These are phyloP conservation scores for Glycyrrhiza uralensis DNA, from an alignment of 306 rosid genomes.

Conservation along the genomic window DNA sequence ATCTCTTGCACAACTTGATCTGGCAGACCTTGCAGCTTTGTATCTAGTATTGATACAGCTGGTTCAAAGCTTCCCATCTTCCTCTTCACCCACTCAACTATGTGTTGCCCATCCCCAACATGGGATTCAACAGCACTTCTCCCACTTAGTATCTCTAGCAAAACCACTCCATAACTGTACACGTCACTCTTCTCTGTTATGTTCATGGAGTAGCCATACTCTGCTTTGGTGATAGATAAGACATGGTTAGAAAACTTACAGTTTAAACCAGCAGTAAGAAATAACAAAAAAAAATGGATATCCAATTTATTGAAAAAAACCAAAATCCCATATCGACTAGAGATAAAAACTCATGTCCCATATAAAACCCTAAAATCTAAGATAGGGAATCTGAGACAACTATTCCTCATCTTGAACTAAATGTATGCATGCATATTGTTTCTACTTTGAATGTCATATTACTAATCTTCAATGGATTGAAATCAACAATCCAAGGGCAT, in stretches of 20 bases:
- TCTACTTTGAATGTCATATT: not conserved
- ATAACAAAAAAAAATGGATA: not conserved
- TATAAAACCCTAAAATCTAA: no score
- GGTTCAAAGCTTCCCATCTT: slow-evolving; percentile 99
- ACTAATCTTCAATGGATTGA: not conserved
- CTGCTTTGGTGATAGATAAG: slow-evolving; percentile 41
- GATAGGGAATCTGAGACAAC: no score
- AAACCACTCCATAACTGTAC: slow-evolving; percentile 91
- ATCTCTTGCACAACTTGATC: slow-evolving; percentile 98
- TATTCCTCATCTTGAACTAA: not conserved
- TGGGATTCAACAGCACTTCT: slow-evolving; percentile 79
- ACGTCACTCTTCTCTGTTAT: slow-evolving; percentile 99
- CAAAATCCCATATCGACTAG: no score
- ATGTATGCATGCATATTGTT: not conserved
- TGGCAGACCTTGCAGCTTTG: slow-evolving; percentile 84
- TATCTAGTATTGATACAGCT: slow-evolving; percentile 71
- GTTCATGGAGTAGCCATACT: slow-evolving; percentile 97
- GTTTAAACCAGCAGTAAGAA: not conserved
- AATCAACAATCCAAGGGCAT: not conserved
- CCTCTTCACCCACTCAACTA: slow-evolving; percentile 98
- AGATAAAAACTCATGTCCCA: no score
- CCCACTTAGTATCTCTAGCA: slow-evolving; percentile 88
- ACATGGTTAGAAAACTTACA: slow-evolving; percentile 24
- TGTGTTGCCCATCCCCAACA: slow-evolving; percentile 81
- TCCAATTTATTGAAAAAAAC: no score